A percentile compares a stretch with the other conserved stretches of the same genome.
Conservation (phyloP, 139 green algal species). For the Pleodorina starrii region DNA sequence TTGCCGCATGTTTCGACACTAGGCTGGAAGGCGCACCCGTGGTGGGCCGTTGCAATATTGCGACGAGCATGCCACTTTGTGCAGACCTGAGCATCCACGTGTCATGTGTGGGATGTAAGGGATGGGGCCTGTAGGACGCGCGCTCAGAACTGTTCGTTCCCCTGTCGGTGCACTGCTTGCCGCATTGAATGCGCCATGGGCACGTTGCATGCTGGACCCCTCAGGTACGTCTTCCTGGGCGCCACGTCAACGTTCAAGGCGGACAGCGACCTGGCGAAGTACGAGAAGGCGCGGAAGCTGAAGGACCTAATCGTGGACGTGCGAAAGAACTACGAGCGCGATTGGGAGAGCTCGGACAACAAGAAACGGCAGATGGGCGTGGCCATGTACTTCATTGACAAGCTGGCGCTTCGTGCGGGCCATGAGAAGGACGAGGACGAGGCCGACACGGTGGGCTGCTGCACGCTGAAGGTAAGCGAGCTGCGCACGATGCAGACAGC, state of each 20-base stretch:
- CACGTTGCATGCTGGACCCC: no score
- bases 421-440: slow-evolving; percentile 99
- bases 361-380: slow-evolving; percentile 91
- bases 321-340: slow-evolving; percentile 72
- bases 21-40: no score
- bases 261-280: slow-evolving; percentile 95
- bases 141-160: no score
- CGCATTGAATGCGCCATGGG: no score
- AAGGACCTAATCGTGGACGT: slow-evolving; percentile 80
- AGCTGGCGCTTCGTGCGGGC: slow-evolving; percentile 96
- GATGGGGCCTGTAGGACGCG: no score
- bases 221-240: slow-evolving; percentile 98
- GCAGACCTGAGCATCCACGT: no score
- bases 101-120: no score
- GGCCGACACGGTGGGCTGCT: slow-evolving; percentile 98
- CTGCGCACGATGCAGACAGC: neutral
- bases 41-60: no score
- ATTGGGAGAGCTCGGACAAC: slow-evolving; percentile 73
- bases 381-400: slow-evolving; percentile 98
- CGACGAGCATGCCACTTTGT: no score
- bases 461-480: slow-evolving; percentile 89
- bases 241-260: slow-evolving; percentile 94
- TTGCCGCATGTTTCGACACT: no score
- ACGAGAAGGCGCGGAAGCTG: slow-evolving; percentile 96
- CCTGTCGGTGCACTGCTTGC: no score